Conservation (phyloP, 2,329 filamentous ascomycete species). For the Alternaria burnsii region DNA sequence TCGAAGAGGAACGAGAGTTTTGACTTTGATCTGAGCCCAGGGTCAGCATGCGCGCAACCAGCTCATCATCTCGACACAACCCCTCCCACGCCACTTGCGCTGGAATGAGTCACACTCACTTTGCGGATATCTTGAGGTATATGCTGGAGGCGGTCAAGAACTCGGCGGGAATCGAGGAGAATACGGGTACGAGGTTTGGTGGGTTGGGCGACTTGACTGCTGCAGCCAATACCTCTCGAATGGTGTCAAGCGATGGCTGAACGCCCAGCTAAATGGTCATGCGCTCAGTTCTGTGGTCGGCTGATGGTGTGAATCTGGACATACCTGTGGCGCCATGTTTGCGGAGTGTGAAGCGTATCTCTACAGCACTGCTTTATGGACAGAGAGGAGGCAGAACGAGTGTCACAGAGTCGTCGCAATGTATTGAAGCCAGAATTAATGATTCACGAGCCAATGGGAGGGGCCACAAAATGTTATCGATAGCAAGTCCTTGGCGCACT, state of each 20-base stretch:
- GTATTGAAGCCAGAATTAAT: constrained; percentile 24
- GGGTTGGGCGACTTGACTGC: constrained; percentile 62
- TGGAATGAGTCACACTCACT: constrained; percentile 61
- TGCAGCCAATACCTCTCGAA: constrained; percentile 64
- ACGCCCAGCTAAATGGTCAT: constrained; percentile 54
- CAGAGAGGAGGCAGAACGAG: neutral
- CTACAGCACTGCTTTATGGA: neutral
- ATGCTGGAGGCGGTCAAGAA: constrained; percentile 94
- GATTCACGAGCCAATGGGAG: constrained; percentile 26
- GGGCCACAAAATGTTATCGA: constrained; percentile 16
- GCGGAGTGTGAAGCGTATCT: constrained; percentile 4
- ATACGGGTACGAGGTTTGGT: constrained; percentile 83
- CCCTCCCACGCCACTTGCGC: neutral
- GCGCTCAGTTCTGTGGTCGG: constrained; percentile 36
- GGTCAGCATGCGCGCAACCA: constrained; percentile 18
- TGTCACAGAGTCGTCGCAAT: constrained; percentile 14
- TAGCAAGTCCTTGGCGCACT: constrained; percentile 3
- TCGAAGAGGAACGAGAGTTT: constrained; percentile 94
- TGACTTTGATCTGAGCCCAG: constrained; percentile 61
- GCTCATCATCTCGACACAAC: neutral
- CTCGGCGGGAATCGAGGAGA: constrained; percentile 86
- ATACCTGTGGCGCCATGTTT: constrained; percentile 40
- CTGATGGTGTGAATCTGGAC: constrained; percentile 14
- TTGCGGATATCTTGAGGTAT: constrained; percentile 87
- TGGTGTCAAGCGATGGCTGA: constrained; percentile 69